Evolutionary conservation across 106 monocot genomes (phyloP), one percentile per base, ranked within the genome.

Genomic region (Gastrodia elata): DNA sequence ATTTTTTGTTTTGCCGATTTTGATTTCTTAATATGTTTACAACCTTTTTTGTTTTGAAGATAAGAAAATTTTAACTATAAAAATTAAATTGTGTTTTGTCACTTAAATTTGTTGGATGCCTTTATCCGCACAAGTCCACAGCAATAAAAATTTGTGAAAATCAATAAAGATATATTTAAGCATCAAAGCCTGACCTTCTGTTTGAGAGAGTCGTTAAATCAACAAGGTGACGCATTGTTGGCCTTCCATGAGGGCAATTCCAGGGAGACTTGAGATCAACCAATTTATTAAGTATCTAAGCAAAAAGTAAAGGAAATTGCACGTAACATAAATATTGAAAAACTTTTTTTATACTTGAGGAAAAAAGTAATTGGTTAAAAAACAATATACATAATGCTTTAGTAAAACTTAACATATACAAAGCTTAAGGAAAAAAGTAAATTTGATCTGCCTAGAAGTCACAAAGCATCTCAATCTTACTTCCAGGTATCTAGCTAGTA

Each of bases 191-290:
- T 39, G 41, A 79, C 83, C 83, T 83, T 73, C 5, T 13, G 55
- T 80, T 38, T 34, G 25, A 25, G 25, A 93, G 65, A 40, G 73
- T 71, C 26, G 82, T 42, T 81, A 98, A 68, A 79, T 93, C 90
- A 22, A 77, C 82, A 71, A 98, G 79, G 76, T 98, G 98, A 26
- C 93, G 98, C 98, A 93, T 98, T 71, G 98, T 98, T 38, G 98
- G 98, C 82, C 93, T 86, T 48, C 98, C 98, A 83, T 98, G 98
- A 24, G 98, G 98, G 59, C 98, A 98, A 58, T 98, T 98, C 98
- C 98, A 98, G 37, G 98, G 98, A 64, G 93, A 98, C 72, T 80
- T 93, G 35, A 98, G 83, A 28, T 39, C 59, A 25, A 83, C 77
- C 83, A 98, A 76, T 74, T 88, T 93, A 64, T 74, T 71, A 15